These are phyloP conservation scores for Pyrenophora tritici-repentis DNA, from an alignment of 2,329 filamentous ascomycete genomes.

Conservation along the genomic window DNA sequence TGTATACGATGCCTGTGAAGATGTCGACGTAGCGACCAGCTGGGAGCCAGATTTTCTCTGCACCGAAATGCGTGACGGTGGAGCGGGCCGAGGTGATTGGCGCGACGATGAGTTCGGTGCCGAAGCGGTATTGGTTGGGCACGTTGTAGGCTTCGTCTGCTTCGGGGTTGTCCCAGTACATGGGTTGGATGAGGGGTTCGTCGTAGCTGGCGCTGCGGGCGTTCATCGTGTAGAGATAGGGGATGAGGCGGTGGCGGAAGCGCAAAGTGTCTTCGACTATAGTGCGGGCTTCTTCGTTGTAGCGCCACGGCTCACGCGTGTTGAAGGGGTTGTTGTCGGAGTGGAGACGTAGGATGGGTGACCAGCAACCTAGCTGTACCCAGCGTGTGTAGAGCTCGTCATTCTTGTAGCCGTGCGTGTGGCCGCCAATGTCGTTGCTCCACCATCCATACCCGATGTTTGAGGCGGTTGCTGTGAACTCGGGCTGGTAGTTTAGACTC, in stretches of 20 bases:
- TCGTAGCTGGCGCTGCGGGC: conserved; percentile 51
- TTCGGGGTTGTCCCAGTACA: conserved; percentile 66
- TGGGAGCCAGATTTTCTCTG: conserved; percentile 62
- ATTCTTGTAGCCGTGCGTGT: conserved; percentile 60
- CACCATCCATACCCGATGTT: conserved; percentile 73
- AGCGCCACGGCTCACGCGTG: conserved; percentile 67
- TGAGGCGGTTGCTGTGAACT: conserved; percentile 68
- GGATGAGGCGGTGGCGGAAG: conserved; percentile 63
- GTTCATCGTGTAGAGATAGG: conserved; percentile 66
- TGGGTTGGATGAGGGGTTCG: conserved; percentile 62
- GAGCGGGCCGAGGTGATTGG: conserved; percentile 62
- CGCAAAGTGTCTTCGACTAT: conserved; percentile 58
- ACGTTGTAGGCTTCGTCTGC: conserved; percentile 60
- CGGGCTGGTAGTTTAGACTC: conserved; percentile 66
- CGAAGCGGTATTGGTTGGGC: conserved; percentile 65
- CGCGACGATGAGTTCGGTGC: conserved; percentile 60
- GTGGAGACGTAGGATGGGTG: conserved; percentile 65
- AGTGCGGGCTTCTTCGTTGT: conserved; percentile 52
- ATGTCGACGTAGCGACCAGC: conserved; percentile 61
- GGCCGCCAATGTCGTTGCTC: conserved; percentile 71
- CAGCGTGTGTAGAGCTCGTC: conserved; percentile 65
- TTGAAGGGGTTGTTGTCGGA: conserved; percentile 63
- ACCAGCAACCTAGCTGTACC: conserved; percentile 66
- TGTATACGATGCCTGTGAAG: conserved; percentile 62
- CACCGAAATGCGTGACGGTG: conserved; percentile 53